Evolutionary conservation across 352 stramenopile species (phyloP).

Genomic region (Aphanomyces astaci): DNA sequence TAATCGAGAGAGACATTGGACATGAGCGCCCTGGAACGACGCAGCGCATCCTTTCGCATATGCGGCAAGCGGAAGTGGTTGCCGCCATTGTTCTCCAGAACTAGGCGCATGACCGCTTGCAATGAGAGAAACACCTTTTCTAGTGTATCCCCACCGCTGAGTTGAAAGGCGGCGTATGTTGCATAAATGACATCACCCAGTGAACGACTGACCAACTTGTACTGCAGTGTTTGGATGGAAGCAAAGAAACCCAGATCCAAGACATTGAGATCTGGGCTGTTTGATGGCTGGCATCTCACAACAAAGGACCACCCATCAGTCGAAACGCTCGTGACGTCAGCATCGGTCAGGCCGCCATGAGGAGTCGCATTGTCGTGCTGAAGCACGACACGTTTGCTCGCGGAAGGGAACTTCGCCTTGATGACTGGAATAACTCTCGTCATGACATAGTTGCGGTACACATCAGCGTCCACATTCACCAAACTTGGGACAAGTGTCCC

Average conservation of each 20-base stretch:
- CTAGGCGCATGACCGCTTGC: background rate
- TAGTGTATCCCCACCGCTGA: background rate
- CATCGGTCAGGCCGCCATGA: constrained; percentile 21
- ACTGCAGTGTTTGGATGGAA: too few relatives aligned
- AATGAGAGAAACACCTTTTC: constrained; percentile 20
- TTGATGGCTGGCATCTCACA: background rate
- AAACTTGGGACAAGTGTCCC: too few relatives aligned
- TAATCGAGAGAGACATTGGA: background rate
- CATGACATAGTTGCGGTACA: constrained; percentile 27
- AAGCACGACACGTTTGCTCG: background rate
- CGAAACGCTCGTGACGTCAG: constrained; percentile 15
- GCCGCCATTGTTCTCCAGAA: background rate
- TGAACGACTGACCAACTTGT: background rate
- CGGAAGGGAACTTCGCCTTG: constrained; percentile 21
- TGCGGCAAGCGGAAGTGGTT: too few relatives aligned
- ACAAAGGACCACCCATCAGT: constrained; percentile 25
- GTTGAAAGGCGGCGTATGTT: background rate
- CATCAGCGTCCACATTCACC: constrained; percentile 22
- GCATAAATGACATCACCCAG: background rate
- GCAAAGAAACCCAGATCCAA: background rate
- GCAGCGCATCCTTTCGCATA: constrained; percentile 27
- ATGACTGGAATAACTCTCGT: constrained; percentile 26
- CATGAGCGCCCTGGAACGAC: background rate
- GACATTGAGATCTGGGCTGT: background rate
- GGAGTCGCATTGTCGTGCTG: constrained; percentile 30